phyloP scores from a whole-genome alignment of 2,329 filamentous ascomycete species.

The Falciphora oryzae region DNA sequence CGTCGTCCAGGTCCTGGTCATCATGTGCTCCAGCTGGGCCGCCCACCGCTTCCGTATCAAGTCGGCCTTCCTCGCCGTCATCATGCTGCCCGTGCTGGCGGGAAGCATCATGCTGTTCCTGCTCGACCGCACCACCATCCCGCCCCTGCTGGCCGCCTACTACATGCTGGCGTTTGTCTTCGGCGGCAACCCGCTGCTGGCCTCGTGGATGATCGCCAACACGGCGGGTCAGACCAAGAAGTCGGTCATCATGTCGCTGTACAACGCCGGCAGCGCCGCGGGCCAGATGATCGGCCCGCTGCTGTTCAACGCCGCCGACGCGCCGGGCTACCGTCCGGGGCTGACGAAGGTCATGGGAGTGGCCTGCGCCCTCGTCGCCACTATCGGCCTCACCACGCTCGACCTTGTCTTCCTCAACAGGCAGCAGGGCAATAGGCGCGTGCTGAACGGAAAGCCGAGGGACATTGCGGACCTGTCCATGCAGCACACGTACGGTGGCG shows the following conservation, averaged over 20 bases:
- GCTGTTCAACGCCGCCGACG: slow-evolving; percentile 52
- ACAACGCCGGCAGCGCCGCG: slow-evolving; percentile 54
- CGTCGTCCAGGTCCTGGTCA: slow-evolving; percentile 52
- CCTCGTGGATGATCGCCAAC: slow-evolving; percentile 65
- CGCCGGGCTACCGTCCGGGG: slow-evolving; percentile 53
- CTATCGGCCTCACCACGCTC: slow-evolving; percentile 46
- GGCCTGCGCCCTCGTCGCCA: slow-evolving; percentile 45
- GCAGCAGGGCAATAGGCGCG: slow-evolving; percentile 46
- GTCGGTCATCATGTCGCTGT: slow-evolving; percentile 57
- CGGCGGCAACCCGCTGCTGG: slow-evolving; percentile 58
- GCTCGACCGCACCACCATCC: slow-evolving; percentile 37
- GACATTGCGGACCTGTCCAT: slow-evolving; percentile 56
- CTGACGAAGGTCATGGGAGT: slow-evolving; percentile 49
- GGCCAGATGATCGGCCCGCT: slow-evolving; percentile 65
- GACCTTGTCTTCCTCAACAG: slow-evolving; percentile 53
- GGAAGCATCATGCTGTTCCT: slow-evolving; percentile 54
- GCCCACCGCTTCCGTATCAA: slow-evolving; percentile 54
- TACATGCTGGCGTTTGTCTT: slow-evolving; percentile 63
- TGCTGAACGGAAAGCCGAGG: slow-evolving; percentile 54
- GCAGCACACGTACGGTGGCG: slow-evolving; percentile 41
- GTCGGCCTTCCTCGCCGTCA: slow-evolving; percentile 43
- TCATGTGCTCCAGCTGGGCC: slow-evolving; percentile 52
- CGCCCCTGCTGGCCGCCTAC: slow-evolving; percentile 51
- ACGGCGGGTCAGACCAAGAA: slow-evolving; percentile 55
- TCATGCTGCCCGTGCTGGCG: slow-evolving; percentile 55